Evolutionary conservation across 257 asterid species (phyloP), one percentile per base, ranked within the genome.

Genomic region (Ajuga chamaepitys): DNA sequence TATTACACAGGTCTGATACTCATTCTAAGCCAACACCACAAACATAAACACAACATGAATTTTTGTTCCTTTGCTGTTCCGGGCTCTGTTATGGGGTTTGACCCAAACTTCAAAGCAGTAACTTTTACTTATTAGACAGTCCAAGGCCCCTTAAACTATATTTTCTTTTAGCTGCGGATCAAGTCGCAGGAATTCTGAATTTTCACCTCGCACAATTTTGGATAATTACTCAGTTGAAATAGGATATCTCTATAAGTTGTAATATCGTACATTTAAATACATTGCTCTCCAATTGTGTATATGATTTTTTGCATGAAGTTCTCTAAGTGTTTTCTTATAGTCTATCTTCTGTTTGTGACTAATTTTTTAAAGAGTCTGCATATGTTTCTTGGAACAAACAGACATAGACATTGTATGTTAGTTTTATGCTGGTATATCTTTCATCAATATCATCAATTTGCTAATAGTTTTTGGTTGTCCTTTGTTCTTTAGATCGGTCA

Each of bases 401-500:
- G 5, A 28, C 2, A 28, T 2, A 2, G 17, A 28, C 13, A 16
- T 17, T 26, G 25, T 67, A 13, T 58, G 22, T 48, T 10, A 45
- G 21, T 59, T 20, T 16, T 24, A 44, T 40, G 32, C 24, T 34
- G 38, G 17, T 34, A 21, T 30, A 17, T 32, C 46, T 53, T 61
- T 25, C 26, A 58, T 37, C 54, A 34, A 22, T 11, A 20, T 54
- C 45, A 54, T 44, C 1, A 38, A n/a, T 30, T 28, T 62, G 69
- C 68, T 71, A 60, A 70, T 57, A 42, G 7, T 59, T 12, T 42
- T 9, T 20, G 47, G 63, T 35, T 58, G 66, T 67, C 60, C 64
- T 40, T 40, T 67, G 55, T 58, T 69, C 8, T 57, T 51, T 74
- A 91, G 98, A 91, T 91, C 83, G 98, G 96, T 55, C 98, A 91